Percentiles rank a stretch among this genome's conserved stretches.
phyloP scores from a whole-genome alignment of 2,329 filamentous ascomycete species.

The Claviceps lovelessii region DNA sequence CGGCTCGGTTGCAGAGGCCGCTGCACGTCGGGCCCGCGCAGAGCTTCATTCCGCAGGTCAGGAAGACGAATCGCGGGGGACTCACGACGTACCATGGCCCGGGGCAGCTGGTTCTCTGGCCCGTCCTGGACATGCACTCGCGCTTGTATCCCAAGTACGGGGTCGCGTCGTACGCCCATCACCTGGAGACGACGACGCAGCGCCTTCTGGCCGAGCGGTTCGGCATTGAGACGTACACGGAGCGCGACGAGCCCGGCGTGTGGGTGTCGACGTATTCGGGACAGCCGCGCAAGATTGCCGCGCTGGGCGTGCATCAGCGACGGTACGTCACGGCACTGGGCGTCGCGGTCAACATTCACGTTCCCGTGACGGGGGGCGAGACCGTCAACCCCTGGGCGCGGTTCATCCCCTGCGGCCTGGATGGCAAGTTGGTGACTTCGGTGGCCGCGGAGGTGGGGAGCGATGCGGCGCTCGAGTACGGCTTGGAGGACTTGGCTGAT shows the following conservation, averaged over 20 bases:
- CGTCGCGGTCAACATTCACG: slow-evolving; percentile 62
- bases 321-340: slow-evolving; percentile 75
- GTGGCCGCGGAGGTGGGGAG: slow-evolving; percentile 38
- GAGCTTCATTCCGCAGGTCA: slow-evolving; percentile 41
- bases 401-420: slow-evolving; percentile 82
- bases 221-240: slow-evolving; percentile 40
- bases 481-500: slow-evolving; percentile 16
- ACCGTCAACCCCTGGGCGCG: slow-evolving; percentile 42
- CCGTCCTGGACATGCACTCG: slow-evolving; percentile 65
- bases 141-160: slow-evolving; percentile 41
- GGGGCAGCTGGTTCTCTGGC: slow-evolving; percentile 85
- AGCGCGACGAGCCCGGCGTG: slow-evolving; percentile 71
- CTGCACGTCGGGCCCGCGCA: slow-evolving; percentile 19
- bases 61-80: slow-evolving; percentile 66
- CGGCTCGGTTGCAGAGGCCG: slow-evolving; percentile 27
- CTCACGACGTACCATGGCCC: slow-evolving; percentile 93
- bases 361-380: slow-evolving; percentile 32
- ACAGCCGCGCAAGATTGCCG: slow-evolving; percentile 60
- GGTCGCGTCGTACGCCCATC: slow-evolving; percentile 60
- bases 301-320: slow-evolving; percentile 80
- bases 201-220: slow-evolving; percentile 42
- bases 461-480: slow-evolving; percentile 9
- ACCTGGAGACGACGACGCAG: slow-evolving; percentile 66
- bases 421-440: slow-evolving; percentile 66
- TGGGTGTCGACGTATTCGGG: slow-evolving; percentile 41